Base-by-base conservation (phyloP, 306 rosid genomes). In the Hippophae gyantsensis region DNA sequence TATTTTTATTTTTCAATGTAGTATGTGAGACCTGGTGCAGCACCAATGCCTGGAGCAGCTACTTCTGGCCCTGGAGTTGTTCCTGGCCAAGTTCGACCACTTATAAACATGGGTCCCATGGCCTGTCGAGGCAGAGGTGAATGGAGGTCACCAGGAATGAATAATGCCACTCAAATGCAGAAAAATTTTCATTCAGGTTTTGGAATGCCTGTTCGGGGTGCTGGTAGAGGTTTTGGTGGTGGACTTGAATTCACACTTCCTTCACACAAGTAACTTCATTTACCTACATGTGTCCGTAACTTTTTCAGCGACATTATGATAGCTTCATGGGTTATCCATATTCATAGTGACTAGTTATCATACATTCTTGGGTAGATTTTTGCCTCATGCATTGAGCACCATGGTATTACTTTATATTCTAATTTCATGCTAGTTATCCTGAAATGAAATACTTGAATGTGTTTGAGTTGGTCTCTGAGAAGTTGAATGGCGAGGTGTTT, bases 21-120 rank as follows among this genome's bases (percentile, higher is more conserved):
- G 99, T 93, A 93, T 79, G 95, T 93, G 68, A 84, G 99, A 78
- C 99, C 99, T 55, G 99, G 97, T 60, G 99, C 99, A 55, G 82
- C 85, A 38, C 82, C 85, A 66, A 68, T 82, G 55, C 78, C 84
- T 63, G 98, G 93, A 60, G 81, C 69, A 56, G 4, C 88, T 58
- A 52, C 78, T 58, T 65, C 98, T 68, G 71, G 75, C 64, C 94
- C 83, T n/a, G 99, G 85, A 80, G 95, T 77, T 63, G 80, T 78
- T 49, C 81, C 90, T 63, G 86, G 85, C 75, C 99, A 75, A 81
- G 80, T 81, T 82, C 99, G 97, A 63, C 97, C 99, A 6, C 85
- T 60, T 50, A 73, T 66, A 50, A 85, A 73, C 81, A 61, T 86
- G 82, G 85, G 74, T 68, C 38, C 38, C 5, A 25, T 70, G 58